Percentiles rank a stretch among this genome's conserved stretches.
phyloP scores from a whole-genome alignment of 345 rosid species.

The Hevea brasiliensis region DNA sequence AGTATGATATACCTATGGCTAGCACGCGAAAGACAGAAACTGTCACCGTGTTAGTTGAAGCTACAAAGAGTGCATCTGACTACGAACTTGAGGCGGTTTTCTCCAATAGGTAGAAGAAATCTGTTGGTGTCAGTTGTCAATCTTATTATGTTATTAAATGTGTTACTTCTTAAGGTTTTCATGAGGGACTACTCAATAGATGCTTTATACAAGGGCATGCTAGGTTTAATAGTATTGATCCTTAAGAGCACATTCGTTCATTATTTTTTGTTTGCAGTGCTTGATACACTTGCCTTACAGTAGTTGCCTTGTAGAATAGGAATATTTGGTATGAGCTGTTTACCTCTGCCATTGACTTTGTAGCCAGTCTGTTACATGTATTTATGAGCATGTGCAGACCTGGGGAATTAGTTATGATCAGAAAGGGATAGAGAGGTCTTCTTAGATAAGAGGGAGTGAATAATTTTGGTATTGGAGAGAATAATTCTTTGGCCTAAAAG shows the following conservation, averaged over 20 bases:
- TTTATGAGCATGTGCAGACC: not conserved
- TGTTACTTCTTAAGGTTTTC: not conserved
- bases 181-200: not conserved
- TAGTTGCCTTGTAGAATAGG: not conserved
- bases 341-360: not conserved
- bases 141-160: not conserved
- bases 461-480: not conserved
- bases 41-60: slow-evolving; percentile 75
- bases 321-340: not conserved
- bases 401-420: not conserved
- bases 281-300: not conserved
- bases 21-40: slow-evolving; percentile 93
- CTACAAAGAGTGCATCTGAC: slow-evolving; percentile 69
- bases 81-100: slow-evolving; percentile 81
- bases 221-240: not conserved
- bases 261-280: not conserved
- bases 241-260: not conserved
- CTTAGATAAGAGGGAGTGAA: not conserved
- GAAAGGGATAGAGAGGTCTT: not conserved
- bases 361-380: not conserved
- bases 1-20: slow-evolving; percentile 92
- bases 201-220: not conserved
- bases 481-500: not conserved
- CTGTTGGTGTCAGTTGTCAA: not conserved
- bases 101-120: slow-evolving; percentile 62